These are phyloP conservation scores for Didymella sp. DNA, from an alignment of 2,329 filamentous ascomycete genomes.

Conservation along the genomic window DNA sequence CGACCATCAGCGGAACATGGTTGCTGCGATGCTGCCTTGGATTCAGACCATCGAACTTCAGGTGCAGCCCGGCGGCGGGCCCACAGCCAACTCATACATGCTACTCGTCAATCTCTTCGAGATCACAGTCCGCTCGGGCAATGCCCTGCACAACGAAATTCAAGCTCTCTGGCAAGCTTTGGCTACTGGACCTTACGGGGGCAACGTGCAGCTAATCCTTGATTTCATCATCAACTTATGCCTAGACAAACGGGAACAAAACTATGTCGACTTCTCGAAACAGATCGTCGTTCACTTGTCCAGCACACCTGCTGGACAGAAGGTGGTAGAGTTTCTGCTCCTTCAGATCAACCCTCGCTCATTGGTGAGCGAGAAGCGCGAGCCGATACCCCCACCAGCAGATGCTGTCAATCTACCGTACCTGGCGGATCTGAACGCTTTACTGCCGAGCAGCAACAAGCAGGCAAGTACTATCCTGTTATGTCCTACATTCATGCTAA, in stretches of 20 bases:
- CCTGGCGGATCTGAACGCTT: constrained; percentile 66
- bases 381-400: constrained; percentile 61
- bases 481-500: constrained; percentile 25
- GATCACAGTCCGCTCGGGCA: constrained; percentile 92
- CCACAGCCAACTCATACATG: constrained; percentile 91
- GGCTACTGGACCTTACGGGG: constrained; percentile 88
- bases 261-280: constrained; percentile 97
- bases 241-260: constrained; percentile 91
- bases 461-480: constrained; percentile 26
- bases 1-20: constrained; percentile 87
- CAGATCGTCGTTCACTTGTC: constrained; percentile 97
- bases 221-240: constrained; percentile 97
- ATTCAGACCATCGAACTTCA: constrained; percentile 93
- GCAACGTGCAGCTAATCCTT: constrained; percentile 91
- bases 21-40: constrained; percentile 94
- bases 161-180: constrained; percentile 97
- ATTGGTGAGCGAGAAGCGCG: constrained; percentile 91
- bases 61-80: constrained; percentile 87
- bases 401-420: constrained; percentile 83
- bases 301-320: constrained; percentile 81
- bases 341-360: constrained; percentile 91
- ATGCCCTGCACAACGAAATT: constrained; percentile 90
- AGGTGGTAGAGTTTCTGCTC: constrained; percentile 92
- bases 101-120: constrained; percentile 93
- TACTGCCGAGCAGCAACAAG: constrained; percentile 43